These are phyloP conservation scores for Alloascoidea hylecoeti DNA, from an alignment of 805 yeast species.

Conservation along the genomic window DNA sequence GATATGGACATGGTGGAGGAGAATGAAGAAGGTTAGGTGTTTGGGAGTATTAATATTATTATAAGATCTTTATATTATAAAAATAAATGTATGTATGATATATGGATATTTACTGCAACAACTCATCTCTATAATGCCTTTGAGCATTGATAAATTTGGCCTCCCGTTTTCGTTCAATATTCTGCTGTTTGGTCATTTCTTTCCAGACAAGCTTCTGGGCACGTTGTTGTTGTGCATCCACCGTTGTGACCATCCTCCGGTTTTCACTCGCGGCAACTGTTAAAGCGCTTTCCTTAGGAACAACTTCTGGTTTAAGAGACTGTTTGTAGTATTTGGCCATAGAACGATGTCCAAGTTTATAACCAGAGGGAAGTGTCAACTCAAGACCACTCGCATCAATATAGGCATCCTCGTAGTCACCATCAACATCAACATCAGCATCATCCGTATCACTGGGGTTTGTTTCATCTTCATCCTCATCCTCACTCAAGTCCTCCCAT, in stretches of 20 bases:
- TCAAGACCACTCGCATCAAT: conserved; percentile 50
- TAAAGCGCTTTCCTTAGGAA: conserved; percentile 47
- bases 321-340: conserved; percentile 62
- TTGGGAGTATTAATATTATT: too few relatives aligned
- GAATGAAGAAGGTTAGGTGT: too few relatives aligned
- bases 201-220: conserved; percentile 50
- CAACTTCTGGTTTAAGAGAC: conserved; percentile 33
- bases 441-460: conserved; percentile 17
- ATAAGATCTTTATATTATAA: too few relatives aligned
- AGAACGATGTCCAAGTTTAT: conserved; percentile 70
- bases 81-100: too few relatives aligned
- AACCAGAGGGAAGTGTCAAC: conserved; percentile 64
- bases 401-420: conserved; percentile 15
- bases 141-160: conserved; percentile 68
- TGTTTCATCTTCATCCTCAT: conserved; percentile 21
- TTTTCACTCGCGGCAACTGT: conserved; percentile 71
- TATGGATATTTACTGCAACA: conserved; percentile 37
- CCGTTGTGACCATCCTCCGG: conserved; percentile 28
- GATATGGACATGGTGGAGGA: too few relatives aligned
- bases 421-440: conserved; percentile 17
- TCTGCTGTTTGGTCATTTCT: conserved; percentile 32
- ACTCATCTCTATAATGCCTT: conserved; percentile 69
- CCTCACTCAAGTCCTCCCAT: conserved; percentile 17
- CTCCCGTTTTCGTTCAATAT: conserved; percentile 29
- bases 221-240: conserved; percentile 28